Conservation (phyloP, 306 rosid genomes). For the Medicago lupulina region DNA sequence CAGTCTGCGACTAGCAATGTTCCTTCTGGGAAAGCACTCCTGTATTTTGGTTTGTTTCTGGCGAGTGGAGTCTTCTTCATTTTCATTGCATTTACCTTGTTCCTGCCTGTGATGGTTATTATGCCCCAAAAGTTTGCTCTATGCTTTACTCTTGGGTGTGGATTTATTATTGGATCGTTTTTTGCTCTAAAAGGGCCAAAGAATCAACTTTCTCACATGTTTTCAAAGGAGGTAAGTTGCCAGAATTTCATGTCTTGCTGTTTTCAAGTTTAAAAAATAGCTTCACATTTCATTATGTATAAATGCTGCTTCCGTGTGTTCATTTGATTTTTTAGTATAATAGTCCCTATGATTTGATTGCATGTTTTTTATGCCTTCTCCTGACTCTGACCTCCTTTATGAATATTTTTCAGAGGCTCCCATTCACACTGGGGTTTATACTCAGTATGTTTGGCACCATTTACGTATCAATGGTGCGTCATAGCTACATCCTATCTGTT, state of each 20-base stretch:
- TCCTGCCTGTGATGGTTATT: constrained; percentile 90
- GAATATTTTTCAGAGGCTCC: constrained; percentile 75
- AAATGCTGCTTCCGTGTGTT: constrained; percentile 16
- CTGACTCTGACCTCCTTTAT: constrained; percentile 34
- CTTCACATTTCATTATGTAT: constrained; percentile 1
- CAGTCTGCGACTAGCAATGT: constrained; percentile 82
- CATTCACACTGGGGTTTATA: constrained; percentile 79
- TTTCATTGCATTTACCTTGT: constrained; percentile 88
- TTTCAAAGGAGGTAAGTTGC: constrained; percentile 75
- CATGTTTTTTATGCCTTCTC: constrained; percentile 25
- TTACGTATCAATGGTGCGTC: constrained; percentile 93
- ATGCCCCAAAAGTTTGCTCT: constrained; percentile 94
- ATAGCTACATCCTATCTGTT: constrained; percentile 90
- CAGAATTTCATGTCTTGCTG: constrained; percentile 13
- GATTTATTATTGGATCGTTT: constrained; percentile 84
- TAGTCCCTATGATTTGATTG: constrained; percentile 34
- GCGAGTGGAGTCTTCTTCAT: constrained; percentile 87
- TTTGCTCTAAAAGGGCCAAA: constrained; percentile 86
- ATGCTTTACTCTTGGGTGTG: constrained; percentile 92
- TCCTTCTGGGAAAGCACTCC: constrained; percentile 91
- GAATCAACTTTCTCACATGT: constrained; percentile 85
- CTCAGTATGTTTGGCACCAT: constrained; percentile 87
- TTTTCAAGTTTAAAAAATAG: constrained; percentile 1
- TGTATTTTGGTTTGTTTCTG: constrained; percentile 82
- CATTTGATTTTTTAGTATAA: neutral